These are phyloP conservation scores for Xylariaceae sp. DNA, from an alignment of 2,329 filamentous ascomycete species.

Conservation along the genomic window DNA sequence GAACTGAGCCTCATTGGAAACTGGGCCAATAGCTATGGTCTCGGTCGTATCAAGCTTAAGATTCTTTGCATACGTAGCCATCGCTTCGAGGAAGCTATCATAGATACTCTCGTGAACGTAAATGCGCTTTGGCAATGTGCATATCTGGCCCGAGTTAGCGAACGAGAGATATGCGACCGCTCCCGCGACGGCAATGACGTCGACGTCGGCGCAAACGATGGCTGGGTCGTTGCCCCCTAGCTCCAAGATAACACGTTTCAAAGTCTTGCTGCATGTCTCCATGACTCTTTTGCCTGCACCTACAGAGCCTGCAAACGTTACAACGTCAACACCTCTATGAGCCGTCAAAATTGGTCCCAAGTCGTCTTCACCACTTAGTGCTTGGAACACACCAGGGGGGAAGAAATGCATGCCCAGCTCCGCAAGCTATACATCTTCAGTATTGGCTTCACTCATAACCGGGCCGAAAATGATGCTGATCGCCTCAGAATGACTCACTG, in stretches of 20 bases:
- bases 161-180: slow-evolving; percentile 35
- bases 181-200: slow-evolving; percentile 25
- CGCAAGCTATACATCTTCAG: slow-evolving; percentile 57
- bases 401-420: slow-evolving; percentile 55
- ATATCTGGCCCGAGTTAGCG: slow-evolving; percentile 50
- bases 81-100: slow-evolving; percentile 39
- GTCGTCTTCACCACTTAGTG: slow-evolving; percentile 55
- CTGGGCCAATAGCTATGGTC: slow-evolving; percentile 7
- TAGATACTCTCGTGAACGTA: slow-evolving; percentile 54
- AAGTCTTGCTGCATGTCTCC: slow-evolving; percentile 48
- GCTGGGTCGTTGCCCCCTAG: slow-evolving; percentile 59
- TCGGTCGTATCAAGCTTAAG: slow-evolving; percentile 3
- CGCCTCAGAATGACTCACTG: not conserved
- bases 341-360: slow-evolving; percentile 55
- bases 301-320: slow-evolving; percentile 61
- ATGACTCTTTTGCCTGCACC: slow-evolving; percentile 59
- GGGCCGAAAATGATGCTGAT: not conserved
- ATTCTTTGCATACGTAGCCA: slow-evolving; percentile 32
- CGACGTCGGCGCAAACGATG: slow-evolving; percentile 54
- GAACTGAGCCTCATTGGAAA: slow-evolving; percentile 22
- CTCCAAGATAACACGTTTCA: slow-evolving; percentile 60
- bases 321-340: slow-evolving; percentile 59
- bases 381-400: slow-evolving; percentile 59
- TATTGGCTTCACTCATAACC: slow-evolving; percentile 17
- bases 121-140: slow-evolving; percentile 45